Conservation (phyloP, 768 basidiomycete genomes). For the Nevesoporus exiguus region DNA sequence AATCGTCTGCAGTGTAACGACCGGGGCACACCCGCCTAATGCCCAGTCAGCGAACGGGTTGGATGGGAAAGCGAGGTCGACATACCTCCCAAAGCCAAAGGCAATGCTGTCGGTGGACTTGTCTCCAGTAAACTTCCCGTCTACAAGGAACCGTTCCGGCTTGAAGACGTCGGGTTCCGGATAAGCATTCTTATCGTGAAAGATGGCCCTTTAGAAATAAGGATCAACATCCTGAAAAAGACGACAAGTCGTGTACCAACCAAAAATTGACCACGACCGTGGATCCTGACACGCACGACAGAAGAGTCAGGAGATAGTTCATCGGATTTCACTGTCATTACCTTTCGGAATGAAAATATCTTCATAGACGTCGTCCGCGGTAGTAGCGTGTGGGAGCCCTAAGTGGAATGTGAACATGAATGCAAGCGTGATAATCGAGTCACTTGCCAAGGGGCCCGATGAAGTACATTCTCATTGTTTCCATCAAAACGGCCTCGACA, state of each 20-base stretch:
- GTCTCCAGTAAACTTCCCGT: slow-evolving; percentile 5
- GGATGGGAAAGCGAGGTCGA: not conserved
- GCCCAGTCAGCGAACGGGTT: not conserved
- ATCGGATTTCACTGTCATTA: slow-evolving; percentile 1
- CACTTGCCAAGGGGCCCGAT: slow-evolving; percentile 12
- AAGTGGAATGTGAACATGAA: not conserved
- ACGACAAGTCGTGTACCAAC: not conserved
- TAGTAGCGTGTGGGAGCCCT: slow-evolving; percentile 16
- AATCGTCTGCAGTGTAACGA: slow-evolving; percentile 26
- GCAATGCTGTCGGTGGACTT: not conserved
- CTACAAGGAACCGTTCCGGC: slow-evolving; percentile 28
- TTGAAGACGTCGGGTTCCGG: slow-evolving; percentile 6
- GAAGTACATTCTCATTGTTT: not conserved
- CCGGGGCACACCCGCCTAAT: slow-evolving; percentile 33
- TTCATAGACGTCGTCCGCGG: not conserved
- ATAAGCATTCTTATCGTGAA: slow-evolving; percentile 6
- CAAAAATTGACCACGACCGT: slow-evolving; percentile 19
- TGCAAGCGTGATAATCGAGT: not conserved
- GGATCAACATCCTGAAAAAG: not conserved
- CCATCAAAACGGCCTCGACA: not conserved
- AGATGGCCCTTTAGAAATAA: slow-evolving; percentile 14
- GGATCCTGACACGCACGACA: slow-evolving; percentile 8
- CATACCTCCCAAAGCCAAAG: slow-evolving; percentile 23
- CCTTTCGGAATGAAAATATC: not conserved
- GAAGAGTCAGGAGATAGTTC: not conserved